A percentile compares a stretch with the other conserved stretches of the same genome.
phyloP scores from a whole-genome alignment of 1,284 basidiomycete genomes.

The Sporisorium graminicola region DNA sequence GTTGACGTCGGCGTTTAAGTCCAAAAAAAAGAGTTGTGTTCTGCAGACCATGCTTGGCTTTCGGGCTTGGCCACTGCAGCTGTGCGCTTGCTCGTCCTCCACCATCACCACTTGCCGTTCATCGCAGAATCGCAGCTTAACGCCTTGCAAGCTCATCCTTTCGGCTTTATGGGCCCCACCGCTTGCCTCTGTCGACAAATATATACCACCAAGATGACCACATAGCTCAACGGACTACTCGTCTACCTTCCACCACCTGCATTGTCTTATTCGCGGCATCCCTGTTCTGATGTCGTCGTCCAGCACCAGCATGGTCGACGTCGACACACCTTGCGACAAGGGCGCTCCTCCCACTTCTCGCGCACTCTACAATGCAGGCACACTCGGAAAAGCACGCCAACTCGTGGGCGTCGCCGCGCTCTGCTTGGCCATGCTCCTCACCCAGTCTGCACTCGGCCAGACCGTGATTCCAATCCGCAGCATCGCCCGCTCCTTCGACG shows the following conservation, averaged over 20 bases:
- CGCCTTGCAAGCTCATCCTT: too few species aligned
- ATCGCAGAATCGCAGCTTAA: too few species aligned
- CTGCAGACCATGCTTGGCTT: too few species aligned
- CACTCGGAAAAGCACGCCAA: slow-evolving; percentile 31
- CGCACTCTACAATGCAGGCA: slow-evolving; percentile 34
- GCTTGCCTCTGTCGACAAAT: too few species aligned
- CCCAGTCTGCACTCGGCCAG: slow-evolving; percentile 47
- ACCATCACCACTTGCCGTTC: too few species aligned
- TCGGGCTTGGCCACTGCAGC: too few species aligned
- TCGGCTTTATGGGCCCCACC: too few species aligned
- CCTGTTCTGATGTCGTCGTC: slow-evolving; percentile 3
- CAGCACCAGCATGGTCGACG: background rate
- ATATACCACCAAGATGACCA: background rate
- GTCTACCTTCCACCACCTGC: background rate
- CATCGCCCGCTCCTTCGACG: slow-evolving; percentile 38
- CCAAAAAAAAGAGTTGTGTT: background rate
- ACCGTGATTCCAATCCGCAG: slow-evolving; percentile 29
- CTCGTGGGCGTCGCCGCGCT: slow-evolving; percentile 30
- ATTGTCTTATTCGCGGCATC: background rate
- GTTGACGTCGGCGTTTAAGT: slow-evolving; percentile 19
- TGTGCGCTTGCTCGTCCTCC: too few species aligned
- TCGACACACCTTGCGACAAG: background rate
- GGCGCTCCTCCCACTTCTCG: background rate
- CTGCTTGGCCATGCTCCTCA: slow-evolving; percentile 48
- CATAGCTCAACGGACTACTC: too few species aligned